A percentile compares a stretch with the other conserved stretches of the same genome.
phyloP scores from a whole-genome alignment of 2,329 filamentous ascomycete species.

The Tolypocladium cylindrosporum region DNA sequence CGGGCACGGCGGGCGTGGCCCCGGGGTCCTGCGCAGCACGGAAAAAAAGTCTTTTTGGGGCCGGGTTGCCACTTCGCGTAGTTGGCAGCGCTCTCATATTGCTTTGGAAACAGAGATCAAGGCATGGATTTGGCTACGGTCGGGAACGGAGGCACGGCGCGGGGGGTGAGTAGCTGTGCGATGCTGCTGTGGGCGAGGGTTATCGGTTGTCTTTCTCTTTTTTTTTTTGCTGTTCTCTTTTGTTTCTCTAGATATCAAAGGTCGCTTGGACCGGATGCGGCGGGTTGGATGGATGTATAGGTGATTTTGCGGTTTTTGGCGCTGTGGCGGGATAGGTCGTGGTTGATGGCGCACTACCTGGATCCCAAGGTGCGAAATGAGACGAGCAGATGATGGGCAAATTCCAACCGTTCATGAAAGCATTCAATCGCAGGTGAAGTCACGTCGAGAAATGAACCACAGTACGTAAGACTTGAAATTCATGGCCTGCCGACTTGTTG shows the following conservation, averaged over 20 bases:
- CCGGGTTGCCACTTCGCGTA: neutral
- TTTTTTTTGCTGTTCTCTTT: neutral
- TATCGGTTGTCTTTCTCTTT: no score
- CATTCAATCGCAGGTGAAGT: neutral
- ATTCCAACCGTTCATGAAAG: neutral
- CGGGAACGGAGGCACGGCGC: neutral
- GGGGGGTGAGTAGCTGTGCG: neutral
- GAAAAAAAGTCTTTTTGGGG: neutral
- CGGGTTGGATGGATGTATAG: neutral
- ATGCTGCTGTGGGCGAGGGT: neutral
- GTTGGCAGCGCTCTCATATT: neutral
- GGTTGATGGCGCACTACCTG: neutral
- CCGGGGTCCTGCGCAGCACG: neutral
- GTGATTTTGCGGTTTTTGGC: neutral
- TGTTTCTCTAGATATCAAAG: neutral
- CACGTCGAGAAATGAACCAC: neutral
- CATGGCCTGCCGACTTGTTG: constrained; percentile 6
- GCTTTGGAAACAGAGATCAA: neutral
- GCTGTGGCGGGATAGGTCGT: neutral
- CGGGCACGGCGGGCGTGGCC: neutral
- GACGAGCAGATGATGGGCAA: neutral
- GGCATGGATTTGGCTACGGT: neutral
- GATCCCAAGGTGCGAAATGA: neutral
- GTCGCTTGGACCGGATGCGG: neutral
- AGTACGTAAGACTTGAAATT: neutral